These are phyloP conservation scores for Amoeboaphelidium protococcarum DNA, from an alignment of 371 early-diverging fungal species.

Conservation along the genomic window DNA sequence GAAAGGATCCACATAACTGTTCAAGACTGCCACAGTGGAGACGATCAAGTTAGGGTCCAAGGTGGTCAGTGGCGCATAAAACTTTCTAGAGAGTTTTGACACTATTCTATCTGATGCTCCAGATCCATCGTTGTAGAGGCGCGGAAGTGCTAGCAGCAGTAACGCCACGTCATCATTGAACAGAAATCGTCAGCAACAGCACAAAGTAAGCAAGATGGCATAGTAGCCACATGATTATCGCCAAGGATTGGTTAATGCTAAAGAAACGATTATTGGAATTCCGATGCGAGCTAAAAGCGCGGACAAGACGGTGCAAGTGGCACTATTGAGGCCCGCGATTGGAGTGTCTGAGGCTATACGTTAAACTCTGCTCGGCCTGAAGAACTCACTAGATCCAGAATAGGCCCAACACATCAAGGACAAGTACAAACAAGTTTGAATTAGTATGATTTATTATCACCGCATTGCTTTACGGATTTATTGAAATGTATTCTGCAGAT, in stretches of 20 bases:
- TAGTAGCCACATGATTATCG: neutral
- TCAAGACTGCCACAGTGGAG: conserved; percentile 62
- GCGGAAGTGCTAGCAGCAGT: neutral
- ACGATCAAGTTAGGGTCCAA: conserved; percentile 60
- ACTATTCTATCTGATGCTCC: conserved; percentile 25
- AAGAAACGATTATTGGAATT: conserved; percentile 9
- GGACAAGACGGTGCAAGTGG: conserved; percentile 68
- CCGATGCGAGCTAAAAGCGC: conserved; percentile 34
- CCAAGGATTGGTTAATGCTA: conserved; percentile 26
- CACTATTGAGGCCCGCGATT: conserved; percentile 83
- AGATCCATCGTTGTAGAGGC: conserved; percentile 1
- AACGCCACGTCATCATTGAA: neutral
- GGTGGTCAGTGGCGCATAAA: conserved; percentile 68
- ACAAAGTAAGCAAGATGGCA: neutral
- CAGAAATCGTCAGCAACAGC: neutral
- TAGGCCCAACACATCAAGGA: neutral
- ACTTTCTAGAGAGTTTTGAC: conserved; percentile 68
- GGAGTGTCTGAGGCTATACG: conserved; percentile 78
- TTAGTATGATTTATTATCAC: no score
- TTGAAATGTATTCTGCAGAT: no score
- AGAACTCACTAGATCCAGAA: conserved; percentile 75
- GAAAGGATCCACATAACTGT: conserved; percentile 63
- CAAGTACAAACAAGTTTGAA: neutral
- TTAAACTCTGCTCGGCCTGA: conserved; percentile 64
- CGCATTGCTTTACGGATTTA: no score